phyloP scores from a whole-genome alignment of 2,329 filamentous ascomycete genomes.

The Talaromyces rugulosus region DNA sequence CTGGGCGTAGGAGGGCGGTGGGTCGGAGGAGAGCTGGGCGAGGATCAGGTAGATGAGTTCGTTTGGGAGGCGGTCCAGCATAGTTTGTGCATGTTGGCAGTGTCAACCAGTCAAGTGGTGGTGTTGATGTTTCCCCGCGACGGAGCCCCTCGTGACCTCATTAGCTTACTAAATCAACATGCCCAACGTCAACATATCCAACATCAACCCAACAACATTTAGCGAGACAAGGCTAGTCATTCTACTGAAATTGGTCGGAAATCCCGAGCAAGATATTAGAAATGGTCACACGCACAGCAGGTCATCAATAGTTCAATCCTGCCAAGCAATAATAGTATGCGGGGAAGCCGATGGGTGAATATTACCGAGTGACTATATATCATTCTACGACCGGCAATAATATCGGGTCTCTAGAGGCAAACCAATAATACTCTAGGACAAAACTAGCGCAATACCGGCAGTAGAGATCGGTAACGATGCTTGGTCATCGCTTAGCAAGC shows the following conservation, averaged over 20 bases:
- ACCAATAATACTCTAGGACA: not conserved
- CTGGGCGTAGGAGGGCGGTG: conserved; percentile 45
- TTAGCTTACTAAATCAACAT: not conserved
- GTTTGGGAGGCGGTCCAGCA: conserved; percentile 47
- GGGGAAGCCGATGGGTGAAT: too few species aligned
- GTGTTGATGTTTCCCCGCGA: not conserved
- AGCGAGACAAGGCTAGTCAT: not conserved
- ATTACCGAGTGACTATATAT: too few species aligned
- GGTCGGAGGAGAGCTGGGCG: conserved; percentile 46
- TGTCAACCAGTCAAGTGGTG: not conserved
- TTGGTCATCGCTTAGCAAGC: not conserved
- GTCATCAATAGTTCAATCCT: too few species aligned
- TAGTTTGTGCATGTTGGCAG: not conserved
- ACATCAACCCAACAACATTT: too few species aligned
- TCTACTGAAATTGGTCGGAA: too few species aligned
- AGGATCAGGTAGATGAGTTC: conserved; percentile 60
- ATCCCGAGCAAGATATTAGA: not conserved
- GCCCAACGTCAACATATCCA: too few species aligned
- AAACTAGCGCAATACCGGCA: not conserved
- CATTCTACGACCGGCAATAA: not conserved
- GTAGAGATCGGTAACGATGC: not conserved
- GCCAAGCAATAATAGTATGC: too few species aligned
- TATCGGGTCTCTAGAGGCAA: too few species aligned
- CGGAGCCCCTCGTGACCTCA: not conserved
- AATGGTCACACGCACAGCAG: not conserved